Percentiles rank a stretch among this genome's conserved stretches.
Conservation (phyloP, 208 protist genomes). For the Jaenimonas drosophilae region DNA sequence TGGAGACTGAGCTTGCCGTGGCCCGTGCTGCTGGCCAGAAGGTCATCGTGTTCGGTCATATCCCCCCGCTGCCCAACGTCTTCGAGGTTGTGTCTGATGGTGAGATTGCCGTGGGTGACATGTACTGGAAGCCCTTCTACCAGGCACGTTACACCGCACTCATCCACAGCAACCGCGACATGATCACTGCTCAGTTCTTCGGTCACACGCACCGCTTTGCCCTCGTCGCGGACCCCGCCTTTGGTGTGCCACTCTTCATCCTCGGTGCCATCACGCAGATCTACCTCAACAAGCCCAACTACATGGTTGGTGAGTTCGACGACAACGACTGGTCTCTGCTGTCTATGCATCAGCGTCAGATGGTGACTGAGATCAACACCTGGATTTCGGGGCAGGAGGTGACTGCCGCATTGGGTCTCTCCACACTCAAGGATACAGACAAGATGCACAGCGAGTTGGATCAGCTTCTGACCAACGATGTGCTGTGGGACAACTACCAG, state of each 20-base stretch:
- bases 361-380: slow-evolving; percentile 2
- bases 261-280: slow-evolving; percentile 19
- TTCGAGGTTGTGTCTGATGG: slow-evolving; percentile 5
- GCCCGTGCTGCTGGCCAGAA: slow-evolving; percentile 13
- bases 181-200: slow-evolving; percentile 19
- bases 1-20: slow-evolving; percentile 9
- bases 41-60: slow-evolving; percentile 36
- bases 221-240: slow-evolving; percentile 12
- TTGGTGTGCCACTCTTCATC: slow-evolving; percentile 24
- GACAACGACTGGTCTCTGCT: slow-evolving; percentile 1
- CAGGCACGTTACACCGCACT: slow-evolving; percentile 15
- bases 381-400: slow-evolving; percentile 14
- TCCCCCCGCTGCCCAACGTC: slow-evolving; percentile 22
- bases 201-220: slow-evolving; percentile 31
- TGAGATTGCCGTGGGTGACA: slow-evolving; percentile 4
- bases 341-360: slow-evolving; percentile 10
- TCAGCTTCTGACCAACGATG: slow-evolving; percentile 4
- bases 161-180: slow-evolving; percentile 8
- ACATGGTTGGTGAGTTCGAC: slow-evolving; percentile 17
- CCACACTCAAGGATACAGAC: slow-evolving; percentile 8
- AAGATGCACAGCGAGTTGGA: slow-evolving; percentile 3
- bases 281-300: slow-evolving; percentile 22
- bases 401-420: slow-evolving; percentile 12
- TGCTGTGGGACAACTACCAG: slow-evolving; percentile 14
- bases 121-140: slow-evolving; percentile 30